Percentiles rank a stretch among this genome's conserved stretches.
Conservation (phyloP, 805 yeast genomes). For the Yamadazyma ubonensis region DNA sequence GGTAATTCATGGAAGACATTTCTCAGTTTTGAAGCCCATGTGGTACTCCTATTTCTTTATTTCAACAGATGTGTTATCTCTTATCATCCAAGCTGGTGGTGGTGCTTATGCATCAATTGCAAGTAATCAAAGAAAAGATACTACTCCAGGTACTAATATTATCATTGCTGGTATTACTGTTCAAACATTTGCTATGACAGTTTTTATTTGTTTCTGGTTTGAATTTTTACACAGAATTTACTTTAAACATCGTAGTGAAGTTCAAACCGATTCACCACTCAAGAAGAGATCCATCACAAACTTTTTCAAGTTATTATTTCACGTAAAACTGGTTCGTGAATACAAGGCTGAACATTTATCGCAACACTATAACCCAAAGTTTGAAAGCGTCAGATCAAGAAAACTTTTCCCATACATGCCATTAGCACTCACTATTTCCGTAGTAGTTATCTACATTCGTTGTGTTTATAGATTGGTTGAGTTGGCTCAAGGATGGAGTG, state of each 20-base stretch:
- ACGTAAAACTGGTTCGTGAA: constrained; percentile 22
- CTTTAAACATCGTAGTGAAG: constrained; percentile 24
- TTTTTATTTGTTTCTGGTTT: constrained; percentile 36
- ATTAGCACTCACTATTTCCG: constrained; percentile 32
- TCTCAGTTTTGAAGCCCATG: constrained; percentile 39
- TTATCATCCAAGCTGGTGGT: constrained; percentile 40
- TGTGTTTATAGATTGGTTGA: constrained; percentile 43
- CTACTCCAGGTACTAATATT: constrained; percentile 33
- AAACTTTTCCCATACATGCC: constrained; percentile 33
- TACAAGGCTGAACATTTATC: constrained; percentile 28
- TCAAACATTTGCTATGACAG: constrained; percentile 40
- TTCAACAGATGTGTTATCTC: constrained; percentile 35
- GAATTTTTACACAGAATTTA: constrained; percentile 33
- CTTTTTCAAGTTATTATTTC: constrained; percentile 28
- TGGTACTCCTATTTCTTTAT: constrained; percentile 45
- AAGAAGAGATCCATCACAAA: constrained; percentile 23
- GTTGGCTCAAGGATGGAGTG: constrained; percentile 37
- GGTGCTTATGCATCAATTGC: constrained; percentile 39
- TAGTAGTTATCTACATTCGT: constrained; percentile 32
- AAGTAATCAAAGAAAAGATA: constrained; percentile 19
- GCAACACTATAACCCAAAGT: constrained; percentile 28
- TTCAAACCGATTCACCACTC: constrained; percentile 15
- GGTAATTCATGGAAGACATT: constrained; percentile 37
- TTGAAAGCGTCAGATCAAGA: constrained; percentile 21
- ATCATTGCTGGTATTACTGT: constrained; percentile 40